Base-by-base conservation (phyloP, 306 rosid species). In the Prunus salicina region DNA sequence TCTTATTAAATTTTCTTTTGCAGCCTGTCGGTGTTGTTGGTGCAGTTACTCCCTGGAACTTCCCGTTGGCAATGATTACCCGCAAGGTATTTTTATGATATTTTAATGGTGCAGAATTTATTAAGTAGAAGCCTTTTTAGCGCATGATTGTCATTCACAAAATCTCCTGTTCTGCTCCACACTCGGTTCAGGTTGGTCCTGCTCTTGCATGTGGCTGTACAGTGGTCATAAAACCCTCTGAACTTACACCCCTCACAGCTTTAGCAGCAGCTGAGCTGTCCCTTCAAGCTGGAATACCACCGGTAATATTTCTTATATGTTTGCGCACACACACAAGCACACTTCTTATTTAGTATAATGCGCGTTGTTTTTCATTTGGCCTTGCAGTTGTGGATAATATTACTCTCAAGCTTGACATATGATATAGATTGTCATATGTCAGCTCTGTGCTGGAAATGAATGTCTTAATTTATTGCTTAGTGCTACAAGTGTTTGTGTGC, bases 11-110 rank as follows among this genome's bases (percentile, higher is more conserved):
- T 72, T 68, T 56, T 73, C 20, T 76, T 78, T 81, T 91, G 84
- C 91, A 95, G 99, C 97, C 99, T 73, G 93, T 95, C 57, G 99
- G 99, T 81, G 98, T 95, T 83, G 99, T 92, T 71, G 99, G 97
- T 66, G 90, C 97, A 32, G 84, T 95, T 78, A 74, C 97, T 19
- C 99, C 98, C 58, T 92, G 99, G 99, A 95, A 95, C 87, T 95
- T 95, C 81, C 99, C 99, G 12, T 79, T 95, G 75, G 99, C 99
- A 63, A 95, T 95, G 99, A 92, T 95, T 69, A 92, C 99, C 55
- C 88, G 99, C 69, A 95, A 95, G 96, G 99, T 88, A 64, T 63
- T 76, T 69, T 78, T 53, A 67, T 32, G 72, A 55, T 76, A 67
- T 80, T 56, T 69, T 2, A 55, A 73, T 57, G 47, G 45, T 76